Evolutionary conservation across 768 basidiomycete species (phyloP), one percentile per base, ranked within the genome.

Genomic region (Grammothele lineata): DNA sequence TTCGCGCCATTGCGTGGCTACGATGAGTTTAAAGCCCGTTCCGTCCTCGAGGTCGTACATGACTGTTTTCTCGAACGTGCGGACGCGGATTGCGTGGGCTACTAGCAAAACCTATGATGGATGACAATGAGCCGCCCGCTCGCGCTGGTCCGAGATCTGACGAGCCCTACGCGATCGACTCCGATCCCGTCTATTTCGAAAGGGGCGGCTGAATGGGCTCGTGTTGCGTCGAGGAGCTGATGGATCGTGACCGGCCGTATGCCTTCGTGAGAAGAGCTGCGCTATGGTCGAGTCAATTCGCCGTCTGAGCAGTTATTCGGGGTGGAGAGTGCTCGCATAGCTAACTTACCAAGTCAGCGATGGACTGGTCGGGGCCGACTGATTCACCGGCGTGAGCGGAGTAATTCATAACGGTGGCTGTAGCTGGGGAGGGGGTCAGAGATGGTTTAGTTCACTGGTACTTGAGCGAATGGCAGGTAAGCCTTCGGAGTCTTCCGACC

Each of bases 161-260:
- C 5, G 12, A 2, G 23, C 59, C 67, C 50, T 49, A 75, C 70
- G 33, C 65, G 58, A 19, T 63, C 56, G 22, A 72, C 59, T 24
- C 72, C 67, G 17, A 59, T 61, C 4, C 68, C 73, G 47, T 78
- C 79, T 33, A 81, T 70, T 7, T 59, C 57, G 57, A 76, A 74
- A 30, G 71, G 69, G 0, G 69, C 67, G 33, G 70, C 70, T 1
- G 66, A 57, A 45, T 74, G 68, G 4, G 65, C 55, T 50, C 66
- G 64, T n/a, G 58, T 51, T 4, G 79, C 78, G n/a, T 63, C 55
- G 23, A 68, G 54, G 15, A 83, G 47, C 56, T 85, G 83, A 23
- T 69, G 70, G 24, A 85, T 70, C 6, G 80, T 83, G 3, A 78
- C 68, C 1, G 84, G 80, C 32, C 76, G 68, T 72, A 58, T 23